Percentiles rank a stretch among this genome's conserved stretches.
Evolutionary conservation across 306 rosid species (phyloP).

Genomic region (Pueraria montana): DNA sequence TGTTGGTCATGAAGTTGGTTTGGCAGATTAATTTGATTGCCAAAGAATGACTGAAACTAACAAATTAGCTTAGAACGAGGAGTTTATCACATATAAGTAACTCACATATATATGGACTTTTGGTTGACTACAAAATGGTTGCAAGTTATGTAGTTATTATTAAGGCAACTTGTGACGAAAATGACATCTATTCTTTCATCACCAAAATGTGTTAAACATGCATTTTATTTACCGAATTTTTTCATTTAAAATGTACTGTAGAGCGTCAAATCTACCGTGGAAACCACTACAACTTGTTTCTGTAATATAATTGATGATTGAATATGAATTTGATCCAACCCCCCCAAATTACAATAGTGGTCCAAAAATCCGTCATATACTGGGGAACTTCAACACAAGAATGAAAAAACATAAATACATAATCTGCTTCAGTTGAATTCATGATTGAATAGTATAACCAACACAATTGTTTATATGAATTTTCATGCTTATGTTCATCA

Average conservation of each 20-base stretch:
- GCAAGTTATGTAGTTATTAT: too few relatives aligned
- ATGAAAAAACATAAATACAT: not conserved
- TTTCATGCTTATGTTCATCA: conserved; percentile 13
- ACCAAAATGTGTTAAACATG: conserved; percentile 3
- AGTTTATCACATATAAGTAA: too few relatives aligned
- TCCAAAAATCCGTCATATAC: not conserved
- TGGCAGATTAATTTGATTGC: not conserved
- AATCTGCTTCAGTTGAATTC: not conserved
- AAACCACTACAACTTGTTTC: conserved; percentile 1
- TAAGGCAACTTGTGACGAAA: not conserved
- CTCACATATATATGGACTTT: too few relatives aligned
- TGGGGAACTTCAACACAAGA: not conserved
- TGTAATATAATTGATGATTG: not conserved
- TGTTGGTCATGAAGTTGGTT: not conserved
- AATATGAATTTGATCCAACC: not conserved
- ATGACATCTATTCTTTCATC: too few relatives aligned
- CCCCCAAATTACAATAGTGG: not conserved
- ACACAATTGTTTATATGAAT: not conserved
- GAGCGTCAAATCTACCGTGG: not conserved
- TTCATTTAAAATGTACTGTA: not conserved
- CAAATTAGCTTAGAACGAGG: too few relatives aligned
- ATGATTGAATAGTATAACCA: not conserved
- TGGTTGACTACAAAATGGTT: too few relatives aligned
- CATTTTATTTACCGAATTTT: not conserved
- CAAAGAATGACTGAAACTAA: not conserved